Evolutionary conservation across 164 flowering plant species (phyloP), one percentile per base, ranked within the genome.

Genomic region (Malania oleifera): DNA sequence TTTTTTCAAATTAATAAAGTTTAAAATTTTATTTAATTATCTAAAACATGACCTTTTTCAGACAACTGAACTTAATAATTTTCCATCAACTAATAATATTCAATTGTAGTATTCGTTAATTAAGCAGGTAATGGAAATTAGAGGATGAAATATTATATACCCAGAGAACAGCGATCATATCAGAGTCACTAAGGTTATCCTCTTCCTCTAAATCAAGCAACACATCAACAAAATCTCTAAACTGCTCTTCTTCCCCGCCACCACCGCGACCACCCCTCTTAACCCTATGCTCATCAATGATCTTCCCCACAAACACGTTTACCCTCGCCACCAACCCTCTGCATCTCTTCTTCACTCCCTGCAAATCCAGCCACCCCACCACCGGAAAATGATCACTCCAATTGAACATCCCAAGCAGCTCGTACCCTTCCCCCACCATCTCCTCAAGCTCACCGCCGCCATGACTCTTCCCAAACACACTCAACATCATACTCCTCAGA

Each of bases 351-450:
- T 74, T 64, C 60, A 77, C 73, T 9, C 78, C 72, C 29, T 72
- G 74, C 51, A 75, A 56, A 60, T 77, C 82, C 54, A 75, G 48
- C 69, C 65, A 62, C 12, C 73, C 67, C 62, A 77, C 18, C 4
- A 70, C 2, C n/a, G 77, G 82, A 28, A 77, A 62, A 37, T 77
- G 75, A 38, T 77, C 82, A 35, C 75, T 65, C 82, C 79, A 75
- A 52, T 77, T 75, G 22, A 78, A 70, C 1, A 49, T 44, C 14
- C 83, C 85, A 20, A 81, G 70, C 26, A 81, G 35, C 49, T 81
- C 78, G 54, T 76, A 81, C 50, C 85, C 85, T 67, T 78, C 85
- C 20, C 64, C 66, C 22, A 81, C 81, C 70, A 81, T 20, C 55
- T 45, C 62, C 26, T 68, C 74, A 19, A 78, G 56, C 64, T 65